phyloP scores from a whole-genome alignment of 225 moss, liverwort and hornwort genomes.

The Ulota crispa region DNA sequence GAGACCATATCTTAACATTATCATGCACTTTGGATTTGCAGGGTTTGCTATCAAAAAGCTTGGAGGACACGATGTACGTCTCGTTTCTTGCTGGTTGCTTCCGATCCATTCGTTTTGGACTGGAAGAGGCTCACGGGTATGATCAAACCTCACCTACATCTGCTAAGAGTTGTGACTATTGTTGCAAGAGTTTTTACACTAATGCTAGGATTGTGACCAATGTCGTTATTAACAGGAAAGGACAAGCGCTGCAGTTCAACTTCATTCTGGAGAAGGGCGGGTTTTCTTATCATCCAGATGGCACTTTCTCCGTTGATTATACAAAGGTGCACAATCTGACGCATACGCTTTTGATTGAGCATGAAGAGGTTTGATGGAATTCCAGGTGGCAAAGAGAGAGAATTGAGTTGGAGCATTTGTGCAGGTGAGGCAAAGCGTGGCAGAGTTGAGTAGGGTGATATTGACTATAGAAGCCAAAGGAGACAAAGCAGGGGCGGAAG shows the following conservation, averaged over 20 bases:
- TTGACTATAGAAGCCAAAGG: constrained; percentile 88
- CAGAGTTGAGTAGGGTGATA: constrained; percentile 73
- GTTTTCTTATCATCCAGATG: constrained; percentile 65
- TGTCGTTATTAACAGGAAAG: constrained; percentile 59
- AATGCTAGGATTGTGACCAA: constrained; percentile 11
- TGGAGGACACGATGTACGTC: constrained; percentile 82
- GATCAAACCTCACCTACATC: constrained; percentile 10
- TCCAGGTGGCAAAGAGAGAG: neutral
- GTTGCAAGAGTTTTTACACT: neutral
- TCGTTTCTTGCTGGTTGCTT: constrained; percentile 98
- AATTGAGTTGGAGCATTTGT: constrained; percentile 12
- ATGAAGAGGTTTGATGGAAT: neutral
- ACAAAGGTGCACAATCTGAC: constrained; percentile 46
- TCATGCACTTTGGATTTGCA: constrained; percentile 35
- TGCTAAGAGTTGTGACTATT: neutral
- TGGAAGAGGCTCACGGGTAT: constrained; percentile 96
- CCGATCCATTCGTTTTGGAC: constrained; percentile 94
- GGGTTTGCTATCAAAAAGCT: constrained; percentile 62
- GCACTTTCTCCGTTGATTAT: constrained; percentile 80
- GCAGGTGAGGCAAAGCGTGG: constrained; percentile 78
- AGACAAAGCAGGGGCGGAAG: constrained; percentile 71
- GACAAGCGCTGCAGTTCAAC: constrained; percentile 94
- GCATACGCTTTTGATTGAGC: neutral
- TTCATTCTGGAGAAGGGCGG: constrained; percentile 87
- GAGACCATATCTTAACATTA: neutral